These are phyloP conservation scores for Nephelium lappaceum DNA, from an alignment of 345 rosid genomes.

Conservation along the genomic window DNA sequence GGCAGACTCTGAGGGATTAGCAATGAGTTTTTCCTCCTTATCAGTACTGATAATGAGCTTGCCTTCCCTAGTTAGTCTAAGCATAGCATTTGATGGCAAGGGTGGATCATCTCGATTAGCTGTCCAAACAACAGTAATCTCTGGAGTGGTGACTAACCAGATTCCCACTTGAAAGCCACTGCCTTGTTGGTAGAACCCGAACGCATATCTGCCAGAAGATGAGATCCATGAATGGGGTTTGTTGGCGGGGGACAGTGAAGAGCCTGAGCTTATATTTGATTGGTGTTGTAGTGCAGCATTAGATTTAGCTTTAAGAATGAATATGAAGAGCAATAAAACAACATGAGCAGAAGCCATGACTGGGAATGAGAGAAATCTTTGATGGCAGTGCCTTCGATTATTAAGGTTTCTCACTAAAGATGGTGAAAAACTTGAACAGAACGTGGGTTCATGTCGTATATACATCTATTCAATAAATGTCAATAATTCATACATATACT, in stretches of 20 bases:
- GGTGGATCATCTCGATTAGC: constrained; percentile 6
- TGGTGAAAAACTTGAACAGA: no score
- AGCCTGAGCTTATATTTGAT: constrained; percentile 16
- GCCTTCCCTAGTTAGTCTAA: constrained; percentile 8
- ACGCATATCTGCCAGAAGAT: constrained; percentile 36
- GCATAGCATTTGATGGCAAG: not conserved
- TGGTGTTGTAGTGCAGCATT: no score
- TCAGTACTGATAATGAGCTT: constrained; percentile 13
- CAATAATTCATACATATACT: no score
- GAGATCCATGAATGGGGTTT: constrained; percentile 34
- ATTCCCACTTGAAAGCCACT: constrained; percentile 31
- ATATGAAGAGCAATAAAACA: not conserved
- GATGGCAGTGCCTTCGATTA: no score
- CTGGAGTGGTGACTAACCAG: constrained; percentile 20
- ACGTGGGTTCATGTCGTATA: no score
- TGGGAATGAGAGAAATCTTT: no score
- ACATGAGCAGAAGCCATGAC: not conserved
- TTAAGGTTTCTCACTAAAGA: no score
- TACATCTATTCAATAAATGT: no score
- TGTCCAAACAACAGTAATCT: constrained; percentile 2
- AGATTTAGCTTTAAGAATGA: not conserved
- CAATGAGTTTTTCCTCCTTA: not conserved
- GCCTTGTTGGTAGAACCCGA: constrained; percentile 35
- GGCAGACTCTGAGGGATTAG: not conserved
- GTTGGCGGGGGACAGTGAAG: constrained; percentile 21